A percentile compares a stretch with the other conserved stretches of the same genome.
Evolutionary conservation across 352 stramenopile genomes (phyloP).

Genomic region (Globisporangium nodosum): DNA sequence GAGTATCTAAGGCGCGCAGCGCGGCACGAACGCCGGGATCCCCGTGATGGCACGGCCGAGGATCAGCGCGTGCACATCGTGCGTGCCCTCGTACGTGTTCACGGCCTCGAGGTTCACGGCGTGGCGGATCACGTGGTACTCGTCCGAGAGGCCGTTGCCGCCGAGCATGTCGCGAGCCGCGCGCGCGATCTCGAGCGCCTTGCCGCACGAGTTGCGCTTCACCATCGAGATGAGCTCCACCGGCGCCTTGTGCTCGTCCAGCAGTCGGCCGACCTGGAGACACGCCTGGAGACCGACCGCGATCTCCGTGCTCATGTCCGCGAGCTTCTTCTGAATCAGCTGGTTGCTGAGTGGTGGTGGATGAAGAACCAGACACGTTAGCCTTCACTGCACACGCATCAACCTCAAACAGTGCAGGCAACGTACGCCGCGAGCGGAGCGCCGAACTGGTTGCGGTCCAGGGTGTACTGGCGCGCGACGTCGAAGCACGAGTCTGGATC

Average conservation of each 20-base stretch:
- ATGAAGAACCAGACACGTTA: background rate
- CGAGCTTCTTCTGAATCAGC: conserved; percentile 98
- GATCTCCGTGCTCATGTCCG: conserved; percentile 97
- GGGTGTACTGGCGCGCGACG: conserved; percentile 92
- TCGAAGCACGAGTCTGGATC: conserved; percentile 88
- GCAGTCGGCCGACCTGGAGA: conserved; percentile 88
- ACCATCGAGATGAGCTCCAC: conserved; percentile 94
- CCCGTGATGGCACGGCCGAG: conserved; percentile 95
- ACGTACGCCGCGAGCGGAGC: conserved; percentile 91
- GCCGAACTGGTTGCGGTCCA: conserved; percentile 95
- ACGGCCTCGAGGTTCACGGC: conserved; percentile 97
- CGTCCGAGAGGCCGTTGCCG: conserved; percentile 97
- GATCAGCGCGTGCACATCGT: conserved; percentile 98
- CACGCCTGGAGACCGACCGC: conserved; percentile 90
- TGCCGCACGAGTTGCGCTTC: conserved; percentile 95
- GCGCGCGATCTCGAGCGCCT: conserved; percentile 92
- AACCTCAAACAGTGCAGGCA: background rate
- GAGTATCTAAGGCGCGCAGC: conserved; percentile 44
- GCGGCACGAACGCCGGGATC: conserved; percentile 92
- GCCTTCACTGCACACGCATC: background rate
- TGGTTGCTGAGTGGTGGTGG: conserved; percentile 82
- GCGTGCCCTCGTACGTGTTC: conserved; percentile 99
- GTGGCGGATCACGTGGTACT: conserved; percentile 98
- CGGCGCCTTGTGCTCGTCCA: conserved; percentile 73
- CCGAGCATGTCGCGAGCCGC: conserved; percentile 95